Conservation (phyloP, 257 asterid species). For the Leonotis leonurus region DNA sequence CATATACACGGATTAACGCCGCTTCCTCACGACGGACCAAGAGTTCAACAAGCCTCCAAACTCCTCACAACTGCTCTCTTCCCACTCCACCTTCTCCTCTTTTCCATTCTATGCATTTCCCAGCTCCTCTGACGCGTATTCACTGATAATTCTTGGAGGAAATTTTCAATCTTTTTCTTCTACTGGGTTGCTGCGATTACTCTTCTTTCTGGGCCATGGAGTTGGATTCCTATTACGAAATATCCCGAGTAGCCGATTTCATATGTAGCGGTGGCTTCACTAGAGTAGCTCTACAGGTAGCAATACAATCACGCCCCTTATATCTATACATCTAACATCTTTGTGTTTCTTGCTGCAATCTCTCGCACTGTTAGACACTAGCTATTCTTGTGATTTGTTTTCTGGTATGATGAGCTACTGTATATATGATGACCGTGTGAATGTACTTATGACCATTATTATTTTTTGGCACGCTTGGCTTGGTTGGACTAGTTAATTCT, state of each 20-base stretch:
- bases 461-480: too few species aligned
- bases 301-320: neutral
- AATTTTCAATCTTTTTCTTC: neutral
- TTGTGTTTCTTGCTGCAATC: neutral
- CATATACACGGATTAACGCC: too few species aligned
- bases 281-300: slow-evolving; percentile 77
- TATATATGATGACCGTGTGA: neutral
- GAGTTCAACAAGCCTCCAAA: neutral
- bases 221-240: slow-evolving; percentile 53
- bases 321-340: neutral
- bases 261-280: slow-evolving; percentile 40
- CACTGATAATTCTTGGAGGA: neutral
- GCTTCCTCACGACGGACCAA: too few species aligned
- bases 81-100: neutral
- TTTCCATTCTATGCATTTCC: neutral
- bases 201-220: slow-evolving; percentile 39
- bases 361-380: neutral
- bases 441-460: too few species aligned
- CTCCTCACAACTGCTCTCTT: slow-evolving; percentile 6
- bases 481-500: neutral
- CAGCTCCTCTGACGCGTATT: neutral
- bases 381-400: neutral
- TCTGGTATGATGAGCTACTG: slow-evolving; percentile 30
- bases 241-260: slow-evolving; percentile 56
- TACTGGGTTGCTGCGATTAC: slow-evolving; percentile 8